Base-by-base conservation (phyloP, 768 basidiomycete genomes). In the Xerocomellus amylosporus region DNA sequence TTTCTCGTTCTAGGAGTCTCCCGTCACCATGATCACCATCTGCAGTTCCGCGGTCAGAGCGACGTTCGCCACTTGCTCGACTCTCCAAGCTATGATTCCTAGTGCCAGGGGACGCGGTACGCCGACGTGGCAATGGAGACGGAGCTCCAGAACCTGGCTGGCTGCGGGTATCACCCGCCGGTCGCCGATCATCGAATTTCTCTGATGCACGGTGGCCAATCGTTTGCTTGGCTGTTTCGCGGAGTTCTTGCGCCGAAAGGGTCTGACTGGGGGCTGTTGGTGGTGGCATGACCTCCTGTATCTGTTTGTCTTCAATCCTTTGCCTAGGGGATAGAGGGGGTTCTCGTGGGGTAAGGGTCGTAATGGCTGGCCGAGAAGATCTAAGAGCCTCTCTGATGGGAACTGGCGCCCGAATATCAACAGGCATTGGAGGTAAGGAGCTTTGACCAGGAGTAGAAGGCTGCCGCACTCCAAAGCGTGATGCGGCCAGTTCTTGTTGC, bases 241-340 rank as follows among this genome's bases (percentile, higher is more conserved):
- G 80, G 15, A 91, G 77, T 62, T 90, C 90, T 60, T 90, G 87
- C 1, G 89, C 88, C 10, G 86, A 87, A 7, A 75, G 71, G 0
- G 89, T 90, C 62, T 90, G 88, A 62, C 90, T 92, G 2, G 90
- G 90, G 45, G 77, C 83, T 24, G 74, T 77, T 17, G 90, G 90
- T 5, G 91, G 90, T 13, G 87, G 88, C 89, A 93, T 92, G n/a
- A 39, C 48, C 1, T 77, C 59, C 28, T 75, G 75, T 22, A 64
- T 53, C 34, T 60, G 59, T 44, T 72, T 73, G 36, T 79, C 78
- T 14, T 84, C 83, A 7, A 54, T 46, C 51, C 69, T 68, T 46
- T 73, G 74, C 39, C 74, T 75, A 33, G 78, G 76, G 9, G 75
- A 71, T 46, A 77, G 66, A 17, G 70, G 63, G 10, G 67, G 56